Evolutionary conservation across 768 basidiomycete species (phyloP), one percentile per base, ranked within the genome.

Genomic region (Dentipellis fragilis): DNA sequence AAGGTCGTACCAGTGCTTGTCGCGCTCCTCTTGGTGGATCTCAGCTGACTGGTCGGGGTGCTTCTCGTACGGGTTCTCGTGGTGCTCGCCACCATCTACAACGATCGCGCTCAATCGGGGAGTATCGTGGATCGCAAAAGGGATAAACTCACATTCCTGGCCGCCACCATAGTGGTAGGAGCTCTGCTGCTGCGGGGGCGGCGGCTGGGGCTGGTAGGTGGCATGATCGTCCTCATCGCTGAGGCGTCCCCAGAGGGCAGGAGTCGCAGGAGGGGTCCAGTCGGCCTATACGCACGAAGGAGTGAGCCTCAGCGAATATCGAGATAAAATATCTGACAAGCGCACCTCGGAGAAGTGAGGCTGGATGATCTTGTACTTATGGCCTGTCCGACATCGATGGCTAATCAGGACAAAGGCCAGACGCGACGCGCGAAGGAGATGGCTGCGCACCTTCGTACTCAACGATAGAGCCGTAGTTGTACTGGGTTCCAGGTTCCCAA

Each of bases 321-420:
- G n/a, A 29, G 29, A 29, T 29, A 29, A 6, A 6, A 29, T 29
- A 29, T 29, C 6, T 29, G 29, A 29, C 29, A 29, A 29, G 58
- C 65, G 54, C 59, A 80, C 85, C 76, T 87, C 83, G 34, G 87
- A 86, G 53, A 64, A 69, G 70, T 89, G 87, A 9, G 84, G 72
- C 63, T 87, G 85, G 59, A 88, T 80, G 68, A 84, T 84, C 68
- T 80, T 83, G 73, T 87, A 89, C 42, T 67, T 69, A 59, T 68
- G 65, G 40, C 79, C 85, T 84, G 61, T 22, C 34, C 42, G 5
- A 19, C 42, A 19, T 45, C 42, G 46, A 52, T 51, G 17, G 47
- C 23, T 12, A 10, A n/a, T 51, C 19, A 35, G 10, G n/a, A 39
- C 16, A 39, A 39, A 12, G 40, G 42, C 49, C 17, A 42, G 17